Percentiles rank a stretch among this genome's conserved stretches.
These are phyloP conservation scores for Podila epigama DNA, from an alignment of 192 early-diverging fungal species.

Conservation along the genomic window DNA sequence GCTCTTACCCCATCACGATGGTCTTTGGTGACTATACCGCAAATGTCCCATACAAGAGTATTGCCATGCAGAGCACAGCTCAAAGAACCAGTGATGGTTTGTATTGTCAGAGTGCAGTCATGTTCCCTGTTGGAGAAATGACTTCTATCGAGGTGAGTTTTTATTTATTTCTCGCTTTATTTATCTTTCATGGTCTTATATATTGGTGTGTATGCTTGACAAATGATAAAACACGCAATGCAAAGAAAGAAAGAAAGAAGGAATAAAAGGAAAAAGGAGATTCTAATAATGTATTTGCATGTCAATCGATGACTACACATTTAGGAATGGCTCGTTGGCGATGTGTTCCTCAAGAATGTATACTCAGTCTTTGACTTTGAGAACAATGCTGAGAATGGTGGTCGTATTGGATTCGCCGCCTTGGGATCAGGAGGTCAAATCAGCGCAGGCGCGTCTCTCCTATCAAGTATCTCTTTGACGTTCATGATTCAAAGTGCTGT, in stretches of 20 bases:
- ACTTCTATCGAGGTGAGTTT: slow-evolving; percentile 6
- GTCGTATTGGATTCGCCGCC: slow-evolving; percentile 54
- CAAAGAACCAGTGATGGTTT: neutral
- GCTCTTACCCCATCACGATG: slow-evolving; percentile 16
- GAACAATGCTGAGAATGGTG: slow-evolving; percentile 22
- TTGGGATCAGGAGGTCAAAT: neutral
- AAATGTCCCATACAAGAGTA: slow-evolving; percentile 17
- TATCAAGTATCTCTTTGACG: neutral
- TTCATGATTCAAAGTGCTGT: neutral
- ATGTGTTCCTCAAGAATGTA: slow-evolving; percentile 56
- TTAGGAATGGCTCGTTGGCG: slow-evolving; percentile 55
- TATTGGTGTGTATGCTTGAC: too few relatives aligned
- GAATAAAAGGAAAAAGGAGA: too few relatives aligned
- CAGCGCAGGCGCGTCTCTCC: neutral
- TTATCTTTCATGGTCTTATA: too few relatives aligned
- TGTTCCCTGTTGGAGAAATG: slow-evolving; percentile 11
- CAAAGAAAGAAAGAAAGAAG: too few relatives aligned
- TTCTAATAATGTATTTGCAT: too few relatives aligned
- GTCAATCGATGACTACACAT: neutral
- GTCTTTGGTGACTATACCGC: slow-evolving; percentile 23
- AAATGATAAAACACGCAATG: too few relatives aligned
- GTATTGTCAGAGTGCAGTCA: slow-evolving; percentile 38
- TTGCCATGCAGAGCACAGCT: slow-evolving; percentile 42
- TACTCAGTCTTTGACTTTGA: slow-evolving; percentile 61
- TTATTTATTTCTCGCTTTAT: too few relatives aligned